Percentiles rank a stretch among this genome's conserved stretches.
phyloP scores from a whole-genome alignment of 2,329 filamentous ascomycete species.

The Botrytis fabae region DNA sequence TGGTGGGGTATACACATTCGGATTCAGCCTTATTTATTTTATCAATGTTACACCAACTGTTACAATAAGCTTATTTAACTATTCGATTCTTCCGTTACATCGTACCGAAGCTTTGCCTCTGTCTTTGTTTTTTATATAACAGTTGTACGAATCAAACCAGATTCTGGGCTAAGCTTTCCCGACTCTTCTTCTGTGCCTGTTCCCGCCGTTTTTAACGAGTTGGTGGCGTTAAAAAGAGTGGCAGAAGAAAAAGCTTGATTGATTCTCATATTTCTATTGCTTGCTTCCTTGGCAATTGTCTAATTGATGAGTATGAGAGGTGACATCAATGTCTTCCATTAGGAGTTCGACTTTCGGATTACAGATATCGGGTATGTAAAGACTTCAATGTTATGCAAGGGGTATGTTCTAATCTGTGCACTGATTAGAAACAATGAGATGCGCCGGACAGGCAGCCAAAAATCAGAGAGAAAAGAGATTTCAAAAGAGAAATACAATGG shows the following conservation, averaged over 20 bases:
- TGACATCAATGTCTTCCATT: background rate
- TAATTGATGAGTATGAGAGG: background rate
- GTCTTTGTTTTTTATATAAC: background rate
- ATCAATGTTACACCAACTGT: background rate
- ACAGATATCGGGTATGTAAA: background rate
- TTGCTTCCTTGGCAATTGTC: background rate
- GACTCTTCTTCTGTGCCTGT: background rate
- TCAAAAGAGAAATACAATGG: background rate
- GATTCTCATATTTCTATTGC: background rate
- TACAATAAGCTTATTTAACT: conserved; percentile 2
- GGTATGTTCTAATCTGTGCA: background rate
- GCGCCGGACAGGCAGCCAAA: background rate
- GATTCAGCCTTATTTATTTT: background rate
- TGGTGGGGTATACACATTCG: background rate
- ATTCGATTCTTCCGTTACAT: background rate
- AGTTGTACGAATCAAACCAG: background rate
- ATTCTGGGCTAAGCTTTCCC: background rate
- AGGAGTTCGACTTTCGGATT: background rate
- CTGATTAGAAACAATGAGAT: background rate
- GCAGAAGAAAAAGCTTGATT: background rate
- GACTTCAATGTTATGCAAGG: accelerated
- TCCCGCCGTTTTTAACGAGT: background rate
- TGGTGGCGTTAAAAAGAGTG: background rate
- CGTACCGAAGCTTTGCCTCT: background rate
- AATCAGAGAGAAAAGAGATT: background rate